phyloP scores from a whole-genome alignment of 1,284 basidiomycete species.

The Microbotryum intermedium region DNA sequence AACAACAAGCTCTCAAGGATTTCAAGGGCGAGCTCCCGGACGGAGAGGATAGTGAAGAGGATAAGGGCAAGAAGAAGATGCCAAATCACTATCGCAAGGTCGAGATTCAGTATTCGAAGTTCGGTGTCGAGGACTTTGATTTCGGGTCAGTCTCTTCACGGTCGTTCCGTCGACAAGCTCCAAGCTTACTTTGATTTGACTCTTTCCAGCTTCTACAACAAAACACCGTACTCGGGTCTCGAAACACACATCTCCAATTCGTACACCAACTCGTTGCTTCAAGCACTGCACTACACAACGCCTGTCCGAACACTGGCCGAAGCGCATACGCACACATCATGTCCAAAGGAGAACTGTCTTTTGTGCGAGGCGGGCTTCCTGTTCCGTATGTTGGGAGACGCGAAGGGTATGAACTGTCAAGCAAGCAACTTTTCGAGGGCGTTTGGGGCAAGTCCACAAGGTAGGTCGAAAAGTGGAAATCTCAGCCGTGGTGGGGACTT shows the following conservation, averaged over 20 bases:
- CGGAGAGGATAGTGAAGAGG: conserved; percentile 34
- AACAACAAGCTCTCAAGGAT: conserved; percentile 7
- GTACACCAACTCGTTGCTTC: conserved; percentile 88
- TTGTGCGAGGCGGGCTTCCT: conserved; percentile 94
- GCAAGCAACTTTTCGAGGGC: conserved; percentile 94
- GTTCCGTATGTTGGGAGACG: conserved; percentile 91
- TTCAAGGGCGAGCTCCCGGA: conserved; percentile 11
- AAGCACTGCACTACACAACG: conserved; percentile 74
- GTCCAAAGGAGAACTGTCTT: conserved; percentile 80
- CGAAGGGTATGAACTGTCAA: conserved; percentile 87
- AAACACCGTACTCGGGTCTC: conserved; percentile 78
- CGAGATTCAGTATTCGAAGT: conserved; percentile 96
- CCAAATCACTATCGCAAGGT: conserved; percentile 82
- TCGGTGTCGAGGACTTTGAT: conserved; percentile 99
- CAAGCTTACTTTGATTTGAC: neutral
- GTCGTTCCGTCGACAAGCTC: neutral
- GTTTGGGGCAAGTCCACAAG: conserved; percentile 65
- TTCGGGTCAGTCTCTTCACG: conserved; percentile 57
- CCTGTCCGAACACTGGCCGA: conserved; percentile 77
- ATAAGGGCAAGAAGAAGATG: conserved; percentile 44
- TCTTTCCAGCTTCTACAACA: conserved; percentile 70
- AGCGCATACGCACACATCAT: conserved; percentile 81
- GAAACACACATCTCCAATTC: conserved; percentile 97
- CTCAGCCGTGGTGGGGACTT: neutral
- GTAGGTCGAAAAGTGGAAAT: conserved; percentile 42